Evolutionary conservation across 495 filamentous ascomycete species (phyloP).

Genomic region (Aspergillus campestris): DNA sequence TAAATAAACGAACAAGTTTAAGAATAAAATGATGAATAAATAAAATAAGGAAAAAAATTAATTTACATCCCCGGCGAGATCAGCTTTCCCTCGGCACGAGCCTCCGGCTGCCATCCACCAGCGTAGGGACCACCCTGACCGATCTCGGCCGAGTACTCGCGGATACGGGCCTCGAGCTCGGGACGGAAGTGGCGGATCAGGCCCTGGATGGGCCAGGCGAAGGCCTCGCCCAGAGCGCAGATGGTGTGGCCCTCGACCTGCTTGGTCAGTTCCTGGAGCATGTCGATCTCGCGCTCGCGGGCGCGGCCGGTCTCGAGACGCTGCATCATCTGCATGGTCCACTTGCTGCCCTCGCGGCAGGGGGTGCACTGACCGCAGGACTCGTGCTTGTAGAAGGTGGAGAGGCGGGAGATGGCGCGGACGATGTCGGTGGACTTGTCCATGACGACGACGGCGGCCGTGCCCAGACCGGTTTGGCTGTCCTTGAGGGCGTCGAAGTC

Average conservation of each 20-base stretch:
- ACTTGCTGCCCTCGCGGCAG: constrained; percentile 93
- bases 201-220: constrained; percentile 97
- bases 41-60: constrained; percentile 1
- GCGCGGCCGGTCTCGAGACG: constrained; percentile 87
- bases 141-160: constrained; percentile 57
- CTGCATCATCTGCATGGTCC: constrained; percentile 98
- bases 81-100: constrained; percentile 67
- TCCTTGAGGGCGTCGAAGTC: constrained; percentile 98
- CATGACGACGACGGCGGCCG: constrained; percentile 98
- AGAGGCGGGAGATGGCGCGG: constrained; percentile 82
- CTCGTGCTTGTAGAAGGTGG: constrained; percentile 97
- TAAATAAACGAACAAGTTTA: no score
- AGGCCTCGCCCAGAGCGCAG: constrained; percentile 94
- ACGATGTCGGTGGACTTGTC: constrained; percentile 96
- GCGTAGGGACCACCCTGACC: constrained; percentile 64
- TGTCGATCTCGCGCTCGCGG: constrained; percentile 89
- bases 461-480: constrained; percentile 91
- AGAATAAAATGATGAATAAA: background rate
- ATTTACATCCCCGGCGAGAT: constrained; percentile 68
- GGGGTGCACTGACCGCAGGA: constrained; percentile 97
- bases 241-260: constrained; percentile 99
- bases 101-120: constrained; percentile 79
- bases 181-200: constrained; percentile 96
- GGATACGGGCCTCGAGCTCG: constrained; percentile 83
- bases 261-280: constrained; percentile 98